Conservation (phyloP, 2,329 filamentous ascomycete genomes). For the Myriosclerotinia scirpicola region DNA sequence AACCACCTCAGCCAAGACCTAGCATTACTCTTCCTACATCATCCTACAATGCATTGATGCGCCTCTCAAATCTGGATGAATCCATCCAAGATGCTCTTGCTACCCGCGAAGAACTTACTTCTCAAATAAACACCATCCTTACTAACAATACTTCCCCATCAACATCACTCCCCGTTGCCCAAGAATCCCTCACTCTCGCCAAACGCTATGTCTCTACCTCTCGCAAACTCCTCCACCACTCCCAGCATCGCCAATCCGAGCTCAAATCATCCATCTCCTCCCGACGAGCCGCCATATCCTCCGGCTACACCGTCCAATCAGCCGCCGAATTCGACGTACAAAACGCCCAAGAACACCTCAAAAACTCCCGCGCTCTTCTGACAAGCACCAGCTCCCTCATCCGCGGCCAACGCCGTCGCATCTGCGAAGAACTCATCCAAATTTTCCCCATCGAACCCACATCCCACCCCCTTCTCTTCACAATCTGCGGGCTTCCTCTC, state of each 20-base stretch:
- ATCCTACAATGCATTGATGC: slow-evolving; percentile 85
- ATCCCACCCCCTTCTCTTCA: slow-evolving; percentile 70
- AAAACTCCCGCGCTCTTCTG: slow-evolving; percentile 55
- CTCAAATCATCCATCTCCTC: slow-evolving; percentile 64
- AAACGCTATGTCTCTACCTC: slow-evolving; percentile 61
- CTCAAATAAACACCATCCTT: slow-evolving; percentile 70
- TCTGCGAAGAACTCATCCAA: slow-evolving; percentile 76
- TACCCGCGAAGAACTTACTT: slow-evolving; percentile 70
- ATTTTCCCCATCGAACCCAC: slow-evolving; percentile 80
- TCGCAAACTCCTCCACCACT: slow-evolving; percentile 62
- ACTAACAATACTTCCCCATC: slow-evolving; percentile 42
- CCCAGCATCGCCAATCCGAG: slow-evolving; percentile 64
- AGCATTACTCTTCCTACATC: slow-evolving; percentile 61
- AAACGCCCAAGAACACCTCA: slow-evolving; percentile 59
- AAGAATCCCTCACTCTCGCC: slow-evolving; percentile 51
- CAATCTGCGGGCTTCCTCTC: slow-evolving; percentile 73
- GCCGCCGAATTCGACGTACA: slow-evolving; percentile 60
- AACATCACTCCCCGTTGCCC: slow-evolving; percentile 49
- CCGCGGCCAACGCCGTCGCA: slow-evolving; percentile 82
- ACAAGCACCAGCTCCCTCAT: slow-evolving; percentile 62
- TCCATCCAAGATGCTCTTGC: slow-evolving; percentile 87
- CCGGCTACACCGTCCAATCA: slow-evolving; percentile 60
- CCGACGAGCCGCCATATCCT: slow-evolving; percentile 65
- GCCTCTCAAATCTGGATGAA: slow-evolving; percentile 81
- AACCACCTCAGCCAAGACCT: slow-evolving; percentile 49